These are phyloP conservation scores for Fraxinus paxiana DNA, from an alignment of 305 asterid species.

Conservation along the genomic window DNA sequence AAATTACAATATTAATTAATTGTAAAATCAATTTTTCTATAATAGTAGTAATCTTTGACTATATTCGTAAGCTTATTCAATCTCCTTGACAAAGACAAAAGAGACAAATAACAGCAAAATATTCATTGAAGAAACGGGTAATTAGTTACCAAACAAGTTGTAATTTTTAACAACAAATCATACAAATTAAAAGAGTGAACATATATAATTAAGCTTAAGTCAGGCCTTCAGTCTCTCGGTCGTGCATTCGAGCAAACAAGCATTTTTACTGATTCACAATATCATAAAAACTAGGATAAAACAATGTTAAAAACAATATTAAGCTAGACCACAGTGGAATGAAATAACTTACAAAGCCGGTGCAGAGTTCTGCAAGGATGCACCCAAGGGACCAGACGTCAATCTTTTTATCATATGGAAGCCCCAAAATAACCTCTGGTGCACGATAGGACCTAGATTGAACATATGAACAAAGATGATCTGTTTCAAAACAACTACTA, in stretches of 20 bases:
- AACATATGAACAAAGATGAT: conserved; percentile 96
- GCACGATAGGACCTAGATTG: conserved; percentile 98
- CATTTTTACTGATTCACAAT: background rate
- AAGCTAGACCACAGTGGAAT: background rate
- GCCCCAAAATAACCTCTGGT: conserved; percentile 96
- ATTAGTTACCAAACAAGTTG: background rate
- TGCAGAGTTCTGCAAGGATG: conserved; percentile 95
- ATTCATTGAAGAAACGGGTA: background rate
- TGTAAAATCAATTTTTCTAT: too few relatives aligned
- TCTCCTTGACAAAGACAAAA: background rate
- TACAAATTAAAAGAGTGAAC: background rate
- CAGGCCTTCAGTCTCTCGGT: background rate
- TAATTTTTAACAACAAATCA: background rate
- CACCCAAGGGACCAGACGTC: conserved; percentile 98
- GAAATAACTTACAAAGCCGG: conserved; percentile 77
- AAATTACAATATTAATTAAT: too few relatives aligned
- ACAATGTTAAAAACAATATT: background rate
- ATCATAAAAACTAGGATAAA: background rate
- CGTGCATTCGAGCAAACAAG: background rate
- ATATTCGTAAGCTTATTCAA: too few relatives aligned
- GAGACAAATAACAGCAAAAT: background rate
- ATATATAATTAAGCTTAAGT: background rate
- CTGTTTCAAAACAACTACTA: conserved; percentile 93
- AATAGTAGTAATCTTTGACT: too few relatives aligned
- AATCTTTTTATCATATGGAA: conserved; percentile 86